Conservation (phyloP, 148 eudicot genomes). For the Rhododendron molle region DNA sequence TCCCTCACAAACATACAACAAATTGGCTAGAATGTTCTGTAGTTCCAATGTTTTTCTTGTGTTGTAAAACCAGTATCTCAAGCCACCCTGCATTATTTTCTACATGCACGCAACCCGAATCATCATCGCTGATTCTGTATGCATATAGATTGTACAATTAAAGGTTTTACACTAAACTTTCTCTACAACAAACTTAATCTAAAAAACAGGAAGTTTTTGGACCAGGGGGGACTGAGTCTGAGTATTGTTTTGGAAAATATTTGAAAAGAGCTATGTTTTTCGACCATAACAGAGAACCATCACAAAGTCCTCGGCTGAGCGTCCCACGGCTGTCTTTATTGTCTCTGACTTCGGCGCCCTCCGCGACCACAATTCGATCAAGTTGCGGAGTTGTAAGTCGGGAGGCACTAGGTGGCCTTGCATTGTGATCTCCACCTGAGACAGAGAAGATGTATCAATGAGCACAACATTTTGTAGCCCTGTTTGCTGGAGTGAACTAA, state of each 20-base stretch:
- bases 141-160: not conserved
- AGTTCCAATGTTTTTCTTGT: not conserved
- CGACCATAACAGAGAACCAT: constrained; percentile 27
- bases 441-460: not conserved
- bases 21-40: not conserved
- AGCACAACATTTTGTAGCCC: not conserved
- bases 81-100: not conserved
- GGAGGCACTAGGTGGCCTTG: constrained; percentile 6
- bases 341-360: not conserved
- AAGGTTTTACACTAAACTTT: not conserved
- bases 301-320: constrained; percentile 16
- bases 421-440: constrained; percentile 12
- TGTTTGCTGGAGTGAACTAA: not conserved
- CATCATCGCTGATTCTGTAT: not conserved
- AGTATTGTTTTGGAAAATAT: not conserved
- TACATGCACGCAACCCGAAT: not conserved
- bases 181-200: not conserved
- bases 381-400: not conserved
- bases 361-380: constrained; percentile 6
- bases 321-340: not conserved
- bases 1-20: not conserved
- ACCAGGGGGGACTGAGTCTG: too few species aligned
- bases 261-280: constrained; percentile 1
- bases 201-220: too few species aligned
- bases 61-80: not conserved